A percentile compares a stretch with the other conserved stretches of the same genome.
Evolutionary conservation across 345 rosid species (phyloP).

Genomic region (Arabidopsis thaliana): TAIR10.1 NC_003076.8:1213001-1213500

Average conservation of each 20-base stretch:
- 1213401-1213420: slow-evolving; percentile 91
- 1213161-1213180: slow-evolving; percentile 63
- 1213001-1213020: slow-evolving; percentile 61
- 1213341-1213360: background rate
- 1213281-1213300: slow-evolving; percentile 79
- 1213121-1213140: slow-evolving; percentile 75
- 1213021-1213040: slow-evolving; percentile 65
- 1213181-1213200: slow-evolving; percentile 50
- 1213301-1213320: slow-evolving; percentile 75
- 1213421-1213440: slow-evolving; percentile 68
- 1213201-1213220: slow-evolving; percentile 58
- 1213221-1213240: slow-evolving; percentile 63
- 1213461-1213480: slow-evolving; percentile 60
- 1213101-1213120: slow-evolving; percentile 82
- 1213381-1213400: background rate
- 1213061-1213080: slow-evolving; percentile 55
- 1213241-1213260: slow-evolving; percentile 55
- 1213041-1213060: slow-evolving; percentile 63
- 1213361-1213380: background rate
- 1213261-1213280: slow-evolving; percentile 66
- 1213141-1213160: slow-evolving; percentile 58
- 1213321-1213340: slow-evolving; percentile 32
- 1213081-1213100: slow-evolving; percentile 55
- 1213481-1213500: slow-evolving; percentile 87
- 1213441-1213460: slow-evolving; percentile 52